A percentile compares a stretch with the other conserved stretches of the same genome.
Evolutionary conservation across 305 asterid species (phyloP).

Genomic region (Fraxinus dipetala): DNA sequence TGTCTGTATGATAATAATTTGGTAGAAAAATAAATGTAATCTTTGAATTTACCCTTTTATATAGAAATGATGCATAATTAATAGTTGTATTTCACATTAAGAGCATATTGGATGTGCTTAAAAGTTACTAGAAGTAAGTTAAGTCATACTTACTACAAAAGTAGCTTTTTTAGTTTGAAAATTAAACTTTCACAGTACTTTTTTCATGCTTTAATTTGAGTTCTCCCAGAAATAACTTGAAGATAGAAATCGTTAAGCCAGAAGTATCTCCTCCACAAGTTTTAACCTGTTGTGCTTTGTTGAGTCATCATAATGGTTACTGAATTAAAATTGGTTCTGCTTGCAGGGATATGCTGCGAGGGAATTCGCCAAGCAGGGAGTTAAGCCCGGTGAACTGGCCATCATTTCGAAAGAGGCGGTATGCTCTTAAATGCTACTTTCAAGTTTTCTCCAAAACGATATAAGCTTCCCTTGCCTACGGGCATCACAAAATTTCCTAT

Average conservation of each 20-base stretch:
- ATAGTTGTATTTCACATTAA: background rate
- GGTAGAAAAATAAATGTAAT: background rate
- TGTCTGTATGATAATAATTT: background rate
- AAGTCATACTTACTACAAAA: background rate
- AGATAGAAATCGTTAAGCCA: background rate
- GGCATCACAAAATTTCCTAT: background rate
- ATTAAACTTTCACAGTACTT: background rate
- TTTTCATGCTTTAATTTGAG: background rate
- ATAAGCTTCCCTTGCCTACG: background rate
- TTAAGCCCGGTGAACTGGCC: slow-evolving; percentile 79
- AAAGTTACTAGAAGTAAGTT: background rate
- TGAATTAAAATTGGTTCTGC: slow-evolving; percentile 9
- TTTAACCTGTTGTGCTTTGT: background rate
- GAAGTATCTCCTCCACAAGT: background rate
- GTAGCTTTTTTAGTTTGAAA: background rate
- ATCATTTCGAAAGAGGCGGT: slow-evolving; percentile 93
- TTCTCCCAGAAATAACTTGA: background rate
- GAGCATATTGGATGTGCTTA: background rate
- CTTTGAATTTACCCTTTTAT: background rate
- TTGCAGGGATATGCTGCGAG: slow-evolving; percentile 95
- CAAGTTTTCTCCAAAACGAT: background rate
- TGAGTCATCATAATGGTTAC: background rate
- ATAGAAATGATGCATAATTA: background rate
- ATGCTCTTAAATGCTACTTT: slow-evolving; percentile 24
- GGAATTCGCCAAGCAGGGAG: slow-evolving; percentile 86